These are phyloP conservation scores for Citeromyces hawaiiensis DNA, from an alignment of 1,139 yeast species.

Conservation along the genomic window DNA sequence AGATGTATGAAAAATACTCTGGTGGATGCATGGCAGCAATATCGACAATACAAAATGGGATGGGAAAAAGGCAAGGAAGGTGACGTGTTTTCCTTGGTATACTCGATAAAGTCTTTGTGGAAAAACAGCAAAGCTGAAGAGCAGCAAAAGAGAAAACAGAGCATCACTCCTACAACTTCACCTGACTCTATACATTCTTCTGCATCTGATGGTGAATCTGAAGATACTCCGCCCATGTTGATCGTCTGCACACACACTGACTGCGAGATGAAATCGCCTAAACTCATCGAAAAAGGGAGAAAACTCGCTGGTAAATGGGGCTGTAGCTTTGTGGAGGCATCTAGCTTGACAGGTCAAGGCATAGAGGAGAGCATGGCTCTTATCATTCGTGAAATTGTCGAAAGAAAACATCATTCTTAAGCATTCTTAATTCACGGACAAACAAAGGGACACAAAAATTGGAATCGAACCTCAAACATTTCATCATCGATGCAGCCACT, in stretches of 20 bases:
- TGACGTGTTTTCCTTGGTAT: slow-evolving; percentile 47
- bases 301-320: slow-evolving; percentile 45
- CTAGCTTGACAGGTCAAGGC: slow-evolving; percentile 27
- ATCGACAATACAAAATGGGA: slow-evolving; percentile 31
- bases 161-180: neutral
- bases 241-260: slow-evolving; percentile 49
- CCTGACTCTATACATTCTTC: neutral
- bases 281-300: slow-evolving; percentile 40
- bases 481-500: no score
- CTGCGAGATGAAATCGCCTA: slow-evolving; percentile 44
- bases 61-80: slow-evolving; percentile 56
- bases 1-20: slow-evolving; percentile 38
- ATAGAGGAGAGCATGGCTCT: slow-evolving; percentile 44
- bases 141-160: slow-evolving; percentile 10
- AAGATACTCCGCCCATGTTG: slow-evolving; percentile 44
- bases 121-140: slow-evolving; percentile 17
- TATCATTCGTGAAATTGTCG: slow-evolving; percentile 46
- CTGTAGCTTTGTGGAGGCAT: slow-evolving; percentile 50
- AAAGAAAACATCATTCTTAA: slow-evolving; percentile 9
- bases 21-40: slow-evolving; percentile 66
- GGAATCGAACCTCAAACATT: no score
- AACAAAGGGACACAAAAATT: no score
- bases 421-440: no score
- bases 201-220: slow-evolving; percentile 3
- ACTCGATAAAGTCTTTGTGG: slow-evolving; percentile 47